phyloP scores from a whole-genome alignment of 441 rosid genomes.

The Geranium incanum region DNA sequence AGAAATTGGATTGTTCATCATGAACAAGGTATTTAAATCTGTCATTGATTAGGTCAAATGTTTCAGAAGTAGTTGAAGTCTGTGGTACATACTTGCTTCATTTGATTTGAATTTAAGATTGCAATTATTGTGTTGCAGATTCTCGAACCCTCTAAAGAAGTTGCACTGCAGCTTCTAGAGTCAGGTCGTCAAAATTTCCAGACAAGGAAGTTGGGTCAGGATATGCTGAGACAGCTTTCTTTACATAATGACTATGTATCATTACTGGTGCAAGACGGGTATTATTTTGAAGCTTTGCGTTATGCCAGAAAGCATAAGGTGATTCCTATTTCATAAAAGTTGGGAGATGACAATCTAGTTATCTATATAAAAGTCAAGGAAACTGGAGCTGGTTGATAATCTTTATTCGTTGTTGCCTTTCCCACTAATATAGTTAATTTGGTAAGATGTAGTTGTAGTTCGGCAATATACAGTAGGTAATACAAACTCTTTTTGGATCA shows the following conservation, averaged over 20 bases:
- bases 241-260: conserved; percentile 76
- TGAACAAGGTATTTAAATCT: conserved; percentile 63
- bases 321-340: conserved; percentile 13
- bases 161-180: conserved; percentile 82
- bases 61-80: conserved; percentile 2
- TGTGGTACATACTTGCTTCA: conserved; percentile 5
- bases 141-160: conserved; percentile 93
- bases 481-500: neutral
- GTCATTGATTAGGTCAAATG: conserved; percentile 1
- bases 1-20: conserved; percentile 62
- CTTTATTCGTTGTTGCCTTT: neutral
- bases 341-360: neutral
- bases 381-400: neutral
- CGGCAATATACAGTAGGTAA: neutral
- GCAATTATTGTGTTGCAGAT: conserved; percentile 39
- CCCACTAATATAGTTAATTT: conserved; percentile 2
- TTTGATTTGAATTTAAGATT: conserved; percentile 14
- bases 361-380: neutral
- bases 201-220: conserved; percentile 79
- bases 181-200: conserved; percentile 58
- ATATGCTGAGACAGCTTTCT: conserved; percentile 88
- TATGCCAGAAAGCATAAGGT: conserved; percentile 84
- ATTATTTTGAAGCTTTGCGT: conserved; percentile 82
- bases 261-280: conserved; percentile 77
- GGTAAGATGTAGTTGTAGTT: neutral